Evolutionary conservation across 129 eudicot species (phyloP), one percentile per base, ranked within the genome.

Genomic region (Helichrysum umbraculigerum): DNA sequence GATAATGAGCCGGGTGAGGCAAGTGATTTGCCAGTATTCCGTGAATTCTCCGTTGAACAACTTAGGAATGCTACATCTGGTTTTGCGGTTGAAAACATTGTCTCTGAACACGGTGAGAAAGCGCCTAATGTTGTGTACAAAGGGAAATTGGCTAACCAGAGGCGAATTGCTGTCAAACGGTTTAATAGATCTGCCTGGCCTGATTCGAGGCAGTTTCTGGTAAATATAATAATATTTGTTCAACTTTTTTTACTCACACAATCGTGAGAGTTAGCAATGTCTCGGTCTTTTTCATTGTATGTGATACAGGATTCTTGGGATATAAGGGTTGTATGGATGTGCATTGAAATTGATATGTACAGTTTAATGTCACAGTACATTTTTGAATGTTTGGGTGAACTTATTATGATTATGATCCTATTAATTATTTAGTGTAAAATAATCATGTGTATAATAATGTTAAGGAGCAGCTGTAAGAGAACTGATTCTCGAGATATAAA

Each of bases 131-230:
- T 87, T 0, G 96, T 90, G 57, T 90, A 87, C 78, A 90, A 80
- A 84, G 96, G 96, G 16, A 81, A 73, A 39, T 82, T 90, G 32
- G 76, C 73, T 5, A 68, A 70, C 75, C 75, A 76, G n/a, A 66
- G 81, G 29, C 79, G 84, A 83, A 77, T 87, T 83, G 96, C 92
- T 34, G 84, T 87, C 78, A 90, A 90, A 82, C 87, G 96, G 29
- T 90, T 90, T 71, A 85, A 90, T 74, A 84, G 81, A 74, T 83
- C 87, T 12, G 96, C 96, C 32, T 90, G 96, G 96, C 96, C 96
- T n/a, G 96, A 90, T 85, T 85, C 92, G 65, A 87, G 96, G 77
- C 96, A 90, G 81, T 90, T 90, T 70, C 30, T 87, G 51, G 96
- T 74, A 74, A 60, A 65, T 65, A 65, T 11, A 9, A 14, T 44